phyloP scores from a whole-genome alignment of 306 rosid genomes.

The Trifolium repens region DNA sequence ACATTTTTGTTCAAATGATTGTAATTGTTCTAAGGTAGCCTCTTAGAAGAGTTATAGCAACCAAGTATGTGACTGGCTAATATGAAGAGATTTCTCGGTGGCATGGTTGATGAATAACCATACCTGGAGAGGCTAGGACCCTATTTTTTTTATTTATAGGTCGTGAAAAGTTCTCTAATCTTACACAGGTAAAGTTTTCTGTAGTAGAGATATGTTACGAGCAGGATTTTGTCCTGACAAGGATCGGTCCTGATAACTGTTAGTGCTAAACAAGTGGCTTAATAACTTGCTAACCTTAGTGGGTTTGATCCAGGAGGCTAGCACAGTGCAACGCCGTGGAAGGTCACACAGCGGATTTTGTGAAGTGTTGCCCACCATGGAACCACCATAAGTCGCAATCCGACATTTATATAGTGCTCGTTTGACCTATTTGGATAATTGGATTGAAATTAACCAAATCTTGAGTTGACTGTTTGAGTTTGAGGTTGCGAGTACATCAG shows the following conservation, averaged over 20 bases:
- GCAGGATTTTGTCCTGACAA: background rate
- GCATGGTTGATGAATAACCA: background rate
- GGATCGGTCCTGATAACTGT: background rate
- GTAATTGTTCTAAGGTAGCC: conserved; percentile 2
- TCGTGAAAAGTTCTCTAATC: background rate
- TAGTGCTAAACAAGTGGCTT: background rate
- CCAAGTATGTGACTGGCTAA: background rate
- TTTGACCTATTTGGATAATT: background rate
- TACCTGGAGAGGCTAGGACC: background rate
- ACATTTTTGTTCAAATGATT: background rate
- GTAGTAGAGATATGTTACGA: conserved; percentile 1
- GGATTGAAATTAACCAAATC: background rate
- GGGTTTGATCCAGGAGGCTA: background rate
- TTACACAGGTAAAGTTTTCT: conserved; percentile 4
- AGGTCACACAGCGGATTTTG: background rate
- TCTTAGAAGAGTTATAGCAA: background rate
- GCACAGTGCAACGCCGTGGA: background rate
- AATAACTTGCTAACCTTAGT: background rate
- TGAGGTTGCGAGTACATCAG: background rate
- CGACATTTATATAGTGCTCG: background rate
- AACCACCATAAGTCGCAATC: background rate
- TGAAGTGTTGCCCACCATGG: background rate
- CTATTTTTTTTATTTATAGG: no score
- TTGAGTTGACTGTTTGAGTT: background rate
- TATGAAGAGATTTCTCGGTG: background rate